Evolutionary conservation across 176 grass and related monocot species (phyloP).

Genomic region (Calamus simplicifolius): DNA sequence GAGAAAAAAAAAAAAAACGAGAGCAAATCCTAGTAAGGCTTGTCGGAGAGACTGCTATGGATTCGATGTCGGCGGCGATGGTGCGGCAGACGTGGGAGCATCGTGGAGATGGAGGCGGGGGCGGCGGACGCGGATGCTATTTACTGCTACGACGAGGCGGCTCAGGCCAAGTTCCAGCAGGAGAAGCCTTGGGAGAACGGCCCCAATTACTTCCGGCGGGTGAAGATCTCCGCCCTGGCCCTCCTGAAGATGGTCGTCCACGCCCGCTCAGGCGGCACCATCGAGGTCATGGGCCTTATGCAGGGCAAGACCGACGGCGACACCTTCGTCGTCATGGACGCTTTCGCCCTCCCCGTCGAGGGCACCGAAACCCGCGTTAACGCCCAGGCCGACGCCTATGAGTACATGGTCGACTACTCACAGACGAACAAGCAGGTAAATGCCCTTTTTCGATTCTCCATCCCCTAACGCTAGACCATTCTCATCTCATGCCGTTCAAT

Average conservation of each 20-base stretch:
- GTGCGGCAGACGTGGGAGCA: no score
- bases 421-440: slow-evolving; percentile 97
- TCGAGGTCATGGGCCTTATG: slow-evolving; percentile 98
- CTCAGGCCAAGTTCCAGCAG: slow-evolving; percentile 39
- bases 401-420: no score
- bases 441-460: background rate
- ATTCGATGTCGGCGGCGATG: no score
- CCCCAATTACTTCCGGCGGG: slow-evolving; percentile 65
- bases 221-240: slow-evolving; percentile 78
- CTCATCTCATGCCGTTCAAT: no score
- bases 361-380: slow-evolving; percentile 93
- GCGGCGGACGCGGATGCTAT: no score
- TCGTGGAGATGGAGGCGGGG: no score
- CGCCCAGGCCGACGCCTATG: slow-evolving; percentile 80
- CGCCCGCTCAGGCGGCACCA: slow-evolving; percentile 72
- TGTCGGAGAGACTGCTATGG: no score
- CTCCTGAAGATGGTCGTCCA: slow-evolving; percentile 97
- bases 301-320: slow-evolving; percentile 96
- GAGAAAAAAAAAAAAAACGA: no score
- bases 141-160: slow-evolving; percentile 74
- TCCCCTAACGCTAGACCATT: no score
- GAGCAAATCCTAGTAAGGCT: no score
- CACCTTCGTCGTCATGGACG: slow-evolving; percentile 91
- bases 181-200: slow-evolving; percentile 76
- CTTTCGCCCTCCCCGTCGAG: slow-evolving; percentile 92